Conservation (phyloP, 2,329 filamentous ascomycete species). For the Penicillium sp. region DNA sequence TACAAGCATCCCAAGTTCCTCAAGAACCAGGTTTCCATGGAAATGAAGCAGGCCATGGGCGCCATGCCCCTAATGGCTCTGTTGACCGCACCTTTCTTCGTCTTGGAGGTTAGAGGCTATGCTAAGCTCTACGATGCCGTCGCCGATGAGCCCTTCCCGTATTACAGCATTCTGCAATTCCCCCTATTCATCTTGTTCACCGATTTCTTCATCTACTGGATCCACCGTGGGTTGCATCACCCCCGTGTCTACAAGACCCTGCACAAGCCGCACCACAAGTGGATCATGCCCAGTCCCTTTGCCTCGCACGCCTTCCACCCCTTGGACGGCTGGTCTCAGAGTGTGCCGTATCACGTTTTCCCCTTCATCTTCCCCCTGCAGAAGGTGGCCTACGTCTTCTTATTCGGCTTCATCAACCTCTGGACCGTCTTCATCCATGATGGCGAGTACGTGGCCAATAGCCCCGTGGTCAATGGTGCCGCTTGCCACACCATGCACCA, state of each 20-base stretch:
- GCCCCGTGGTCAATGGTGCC: slow-evolving; percentile 86
- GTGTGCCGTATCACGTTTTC: slow-evolving; percentile 86
- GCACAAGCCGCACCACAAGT: slow-evolving; percentile 98
- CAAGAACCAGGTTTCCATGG: slow-evolving; percentile 82
- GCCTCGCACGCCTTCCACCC: slow-evolving; percentile 94
- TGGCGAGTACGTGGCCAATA: slow-evolving; percentile 88
- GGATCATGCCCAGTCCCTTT: slow-evolving; percentile 96
- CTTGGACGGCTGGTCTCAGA: slow-evolving; percentile 83
- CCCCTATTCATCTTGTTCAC: slow-evolving; percentile 84
- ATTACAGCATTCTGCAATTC: slow-evolving; percentile 79
- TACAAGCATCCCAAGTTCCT: slow-evolving; percentile 90
- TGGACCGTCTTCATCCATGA: slow-evolving; percentile 97
- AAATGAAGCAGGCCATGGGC: slow-evolving; percentile 73
- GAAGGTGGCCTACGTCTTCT: slow-evolving; percentile 77
- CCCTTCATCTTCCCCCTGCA: slow-evolving; percentile 89
- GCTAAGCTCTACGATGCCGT: slow-evolving; percentile 81
- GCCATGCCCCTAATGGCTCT: slow-evolving; percentile 79
- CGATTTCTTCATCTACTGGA: slow-evolving; percentile 87
- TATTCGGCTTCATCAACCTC: slow-evolving; percentile 91
- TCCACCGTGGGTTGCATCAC: slow-evolving; percentile 80
- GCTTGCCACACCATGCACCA: slow-evolving; percentile 96
- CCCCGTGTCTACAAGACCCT: slow-evolving; percentile 76
- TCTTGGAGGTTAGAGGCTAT: slow-evolving; percentile 77
- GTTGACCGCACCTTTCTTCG: slow-evolving; percentile 75
- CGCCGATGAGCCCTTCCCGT: slow-evolving; percentile 67